Evolutionary conservation across 78 protist genomes (phyloP), one percentile per base, ranked within the genome.

Genomic region (Capsaspora owczarzaki): DNA sequence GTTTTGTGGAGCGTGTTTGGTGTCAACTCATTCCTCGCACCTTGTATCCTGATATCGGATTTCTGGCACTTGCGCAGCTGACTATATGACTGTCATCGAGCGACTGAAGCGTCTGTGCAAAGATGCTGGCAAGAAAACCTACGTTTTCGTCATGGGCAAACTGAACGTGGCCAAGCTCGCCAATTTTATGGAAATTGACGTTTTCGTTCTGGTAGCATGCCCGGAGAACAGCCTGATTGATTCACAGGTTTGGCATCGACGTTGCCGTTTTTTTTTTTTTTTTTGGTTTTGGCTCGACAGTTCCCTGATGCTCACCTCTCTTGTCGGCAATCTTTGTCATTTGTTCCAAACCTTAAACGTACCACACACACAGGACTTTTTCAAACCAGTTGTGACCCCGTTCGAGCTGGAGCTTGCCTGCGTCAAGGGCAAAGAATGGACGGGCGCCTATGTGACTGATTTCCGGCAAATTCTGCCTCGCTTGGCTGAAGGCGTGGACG

Each of bases 101-200:
- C 61, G 76, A 2, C 40, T 92, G 49, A 84, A 76, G 56, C 33
- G 31, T 43, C 44, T 82, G 27, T 44, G 82, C 44, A 20, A 70
- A 0, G 49, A 37, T 0, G 69, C 84, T 2, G 95, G 89, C 33
- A 87, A 87, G 86, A 0, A 82, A 61, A 74, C 61, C 41, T 90
- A 86, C 81, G 85, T 84, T 25, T 80, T 93, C 38, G 75, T 90
- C 10, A 82, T 93, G 70, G 94, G 94, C 44, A 90, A 89, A 72
- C 74, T 93, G 43, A 93, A 93, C 63, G 85, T 76, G 22, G 86
- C 93, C 49, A 93, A 93, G 86, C 63, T 93, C 61, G 96, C 93
- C 14, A 93, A 93, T 70, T 93, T 93, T 38, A 38, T 68, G 79
- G 96, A 93, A 82, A 81, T 92, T 42, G 94, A 89, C 63, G 74